Percentiles rank a stretch among this genome's conserved stretches.
These are phyloP conservation scores for Rubia tinctorum DNA, from an alignment of 305 asterid genomes.

Conservation along the genomic window DNA sequence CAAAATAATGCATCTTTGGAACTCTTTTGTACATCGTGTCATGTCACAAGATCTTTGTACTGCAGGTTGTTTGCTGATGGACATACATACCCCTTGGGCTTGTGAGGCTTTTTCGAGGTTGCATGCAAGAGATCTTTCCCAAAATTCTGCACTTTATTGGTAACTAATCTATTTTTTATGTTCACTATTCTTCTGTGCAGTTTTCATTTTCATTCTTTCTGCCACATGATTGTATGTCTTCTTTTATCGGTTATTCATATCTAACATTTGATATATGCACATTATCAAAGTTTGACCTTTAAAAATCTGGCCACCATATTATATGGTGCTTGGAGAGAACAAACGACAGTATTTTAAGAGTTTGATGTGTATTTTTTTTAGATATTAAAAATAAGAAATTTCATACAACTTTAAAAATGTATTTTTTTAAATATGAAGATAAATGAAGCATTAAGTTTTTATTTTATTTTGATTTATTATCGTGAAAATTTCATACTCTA, in stretches of 20 bases:
- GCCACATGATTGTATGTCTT: not conserved
- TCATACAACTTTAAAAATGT: no score
- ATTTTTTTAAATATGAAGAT: no score
- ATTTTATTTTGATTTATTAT: no score
- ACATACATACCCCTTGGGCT: slow-evolving; percentile 96
- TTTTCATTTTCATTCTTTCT: not conserved
- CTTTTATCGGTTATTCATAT: not conserved
- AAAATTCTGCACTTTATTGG: slow-evolving; percentile 70
- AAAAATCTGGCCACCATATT: no score
- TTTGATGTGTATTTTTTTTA: no score
- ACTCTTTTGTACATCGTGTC: slow-evolving; percentile 44
- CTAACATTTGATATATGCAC: not conserved
- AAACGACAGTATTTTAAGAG: no score
- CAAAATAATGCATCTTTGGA: slow-evolving; percentile 99
- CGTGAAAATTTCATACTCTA: no score
- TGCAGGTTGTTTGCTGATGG: slow-evolving; percentile 98
- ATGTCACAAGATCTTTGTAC: slow-evolving; percentile 7
- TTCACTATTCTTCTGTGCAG: not conserved
- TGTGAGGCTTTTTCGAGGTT: slow-evolving; percentile 90
- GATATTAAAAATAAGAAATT: no score
- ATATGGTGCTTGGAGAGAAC: no score
- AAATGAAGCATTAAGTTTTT: no score
- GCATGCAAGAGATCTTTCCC: slow-evolving; percentile 58
- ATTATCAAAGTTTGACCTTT: not conserved
- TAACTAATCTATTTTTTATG: slow-evolving; percentile 26